Evolutionary conservation across 495 filamentous ascomycete species (phyloP).

Genomic region (Zalerion maritima): DNA sequence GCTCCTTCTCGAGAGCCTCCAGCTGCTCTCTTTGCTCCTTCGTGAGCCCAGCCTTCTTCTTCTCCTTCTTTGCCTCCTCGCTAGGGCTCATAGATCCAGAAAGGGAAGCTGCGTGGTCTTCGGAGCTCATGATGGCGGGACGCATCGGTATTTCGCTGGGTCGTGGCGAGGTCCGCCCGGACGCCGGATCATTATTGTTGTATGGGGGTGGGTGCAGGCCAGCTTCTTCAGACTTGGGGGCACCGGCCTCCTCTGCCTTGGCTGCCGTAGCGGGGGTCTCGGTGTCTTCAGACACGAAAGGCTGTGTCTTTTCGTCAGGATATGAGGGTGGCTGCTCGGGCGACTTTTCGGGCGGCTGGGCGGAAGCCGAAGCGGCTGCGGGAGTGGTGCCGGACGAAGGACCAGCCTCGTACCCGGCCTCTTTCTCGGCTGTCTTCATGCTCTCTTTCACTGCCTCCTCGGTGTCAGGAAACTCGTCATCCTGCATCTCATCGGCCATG

Average conservation of each 20-base stretch:
- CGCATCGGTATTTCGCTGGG: slow-evolving; percentile 53
- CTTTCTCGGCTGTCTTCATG: slow-evolving; percentile 21
- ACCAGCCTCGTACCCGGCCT: slow-evolving; percentile 14
- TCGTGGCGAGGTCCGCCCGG: slow-evolving; percentile 46
- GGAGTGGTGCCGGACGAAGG: no score
- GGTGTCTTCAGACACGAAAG: slow-evolving; percentile 4
- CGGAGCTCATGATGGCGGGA: slow-evolving; percentile 76
- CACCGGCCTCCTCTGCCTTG: slow-evolving; percentile 10
- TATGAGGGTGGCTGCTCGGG: slow-evolving; percentile 3
- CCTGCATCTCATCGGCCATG: slow-evolving; percentile 54
- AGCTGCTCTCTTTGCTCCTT: slow-evolving; percentile 88
- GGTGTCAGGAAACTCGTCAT: slow-evolving; percentile 39
- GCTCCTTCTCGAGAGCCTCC: slow-evolving; percentile 74
- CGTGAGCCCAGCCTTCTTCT: slow-evolving; percentile 71
- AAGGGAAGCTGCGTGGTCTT: no score
- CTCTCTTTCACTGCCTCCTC: slow-evolving; percentile 35
- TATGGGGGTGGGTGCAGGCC: slow-evolving; percentile 18
- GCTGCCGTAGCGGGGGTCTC: slow-evolving; percentile 1
- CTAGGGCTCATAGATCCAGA: no score
- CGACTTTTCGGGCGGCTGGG: slow-evolving; percentile 14
- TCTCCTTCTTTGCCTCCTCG: slow-evolving; percentile 70
- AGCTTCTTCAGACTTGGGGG: slow-evolving; percentile 10
- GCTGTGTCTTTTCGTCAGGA: slow-evolving; percentile 3
- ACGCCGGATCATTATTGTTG: slow-evolving; percentile 20
- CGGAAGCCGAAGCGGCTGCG: slow-evolving; percentile 13